These are phyloP conservation scores for Strigomonas galati DNA, from an alignment of 208 protist species.

Conservation along the genomic window DNA sequence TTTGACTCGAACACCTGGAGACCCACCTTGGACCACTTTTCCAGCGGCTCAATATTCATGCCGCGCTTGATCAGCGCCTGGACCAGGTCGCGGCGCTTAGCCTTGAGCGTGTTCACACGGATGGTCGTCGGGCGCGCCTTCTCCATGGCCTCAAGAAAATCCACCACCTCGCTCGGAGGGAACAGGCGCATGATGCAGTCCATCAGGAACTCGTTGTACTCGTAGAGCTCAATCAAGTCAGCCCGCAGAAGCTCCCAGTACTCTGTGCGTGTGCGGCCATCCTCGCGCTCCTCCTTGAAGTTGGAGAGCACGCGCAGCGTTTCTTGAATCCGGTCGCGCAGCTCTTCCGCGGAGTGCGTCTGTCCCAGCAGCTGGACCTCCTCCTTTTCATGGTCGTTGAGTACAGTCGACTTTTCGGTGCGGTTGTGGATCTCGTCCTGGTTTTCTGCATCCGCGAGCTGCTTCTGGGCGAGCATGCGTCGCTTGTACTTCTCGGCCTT, in stretches of 20 bases:
- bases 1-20: slow-evolving; percentile 98
- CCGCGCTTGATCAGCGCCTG: slow-evolving; percentile 94
- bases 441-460: slow-evolving; percentile 64
- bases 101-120: slow-evolving; percentile 98
- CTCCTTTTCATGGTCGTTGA: slow-evolving; percentile 36
- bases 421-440: slow-evolving; percentile 51
- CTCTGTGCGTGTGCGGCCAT: slow-evolving; percentile 80
- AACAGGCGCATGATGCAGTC: slow-evolving; percentile 95
- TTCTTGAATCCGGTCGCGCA: slow-evolving; percentile 88
- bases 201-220: slow-evolving; percentile 95
- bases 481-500: slow-evolving; percentile 72
- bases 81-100: slow-evolving; percentile 93
- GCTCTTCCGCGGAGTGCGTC: slow-evolving; percentile 70
- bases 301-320: slow-evolving; percentile 92
- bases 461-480: slow-evolving; percentile 55
- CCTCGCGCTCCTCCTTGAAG: slow-evolving; percentile 88
- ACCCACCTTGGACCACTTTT: slow-evolving; percentile 96
- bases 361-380: slow-evolving; percentile 48
- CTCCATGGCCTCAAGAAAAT: slow-evolving; percentile 98
- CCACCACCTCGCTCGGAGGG: slow-evolving; percentile 85
- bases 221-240: slow-evolving; percentile 95
- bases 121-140: slow-evolving; percentile 97
- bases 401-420: slow-evolving; percentile 50
- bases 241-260: slow-evolving; percentile 89
- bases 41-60: slow-evolving; percentile 97